These are phyloP conservation scores for Hysterium pulicare DNA, from an alignment of 2,329 filamentous ascomycete species.

Conservation along the genomic window DNA sequence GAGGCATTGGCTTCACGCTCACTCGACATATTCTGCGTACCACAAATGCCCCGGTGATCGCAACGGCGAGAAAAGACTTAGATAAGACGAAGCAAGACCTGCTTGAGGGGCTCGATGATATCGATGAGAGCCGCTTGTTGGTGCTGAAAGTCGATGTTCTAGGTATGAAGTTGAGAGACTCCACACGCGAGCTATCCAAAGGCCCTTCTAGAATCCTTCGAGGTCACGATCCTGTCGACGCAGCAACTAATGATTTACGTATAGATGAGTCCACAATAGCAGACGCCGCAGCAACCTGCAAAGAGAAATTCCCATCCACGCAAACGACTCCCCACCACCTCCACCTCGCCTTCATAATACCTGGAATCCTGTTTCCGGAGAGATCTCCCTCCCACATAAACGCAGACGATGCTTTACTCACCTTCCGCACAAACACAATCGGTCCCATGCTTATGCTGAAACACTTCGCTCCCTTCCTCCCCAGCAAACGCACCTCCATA, in stretches of 20 bases:
- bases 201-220: background rate
- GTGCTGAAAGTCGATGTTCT: constrained; percentile 56
- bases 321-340: constrained; percentile 52
- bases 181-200: background rate
- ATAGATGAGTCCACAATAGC: constrained; percentile 63
- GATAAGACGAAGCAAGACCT: constrained; percentile 49
- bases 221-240: background rate
- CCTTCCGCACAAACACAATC: constrained; percentile 70
- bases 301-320: constrained; percentile 48
- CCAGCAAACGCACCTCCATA: constrained; percentile 45
- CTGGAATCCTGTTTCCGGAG: constrained; percentile 71
- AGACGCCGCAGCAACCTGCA: constrained; percentile 53
- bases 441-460: constrained; percentile 75
- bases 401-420: constrained; percentile 59
- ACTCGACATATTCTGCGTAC: constrained; percentile 56
- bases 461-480: constrained; percentile 68
- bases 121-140: constrained; percentile 47
- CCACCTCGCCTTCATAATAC: constrained; percentile 65
- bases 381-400: constrained; percentile 66
- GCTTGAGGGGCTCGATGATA: constrained; percentile 47
- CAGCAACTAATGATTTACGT: background rate
- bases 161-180: constrained; percentile 39
- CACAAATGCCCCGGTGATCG: constrained; percentile 57
- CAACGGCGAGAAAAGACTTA: constrained; percentile 56
- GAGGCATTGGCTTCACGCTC: constrained; percentile 62